A percentile compares a stretch with the other conserved stretches of the same genome.
Conservation (phyloP, 805 yeast genomes). For the Metschnikowia kunwiensis region DNA sequence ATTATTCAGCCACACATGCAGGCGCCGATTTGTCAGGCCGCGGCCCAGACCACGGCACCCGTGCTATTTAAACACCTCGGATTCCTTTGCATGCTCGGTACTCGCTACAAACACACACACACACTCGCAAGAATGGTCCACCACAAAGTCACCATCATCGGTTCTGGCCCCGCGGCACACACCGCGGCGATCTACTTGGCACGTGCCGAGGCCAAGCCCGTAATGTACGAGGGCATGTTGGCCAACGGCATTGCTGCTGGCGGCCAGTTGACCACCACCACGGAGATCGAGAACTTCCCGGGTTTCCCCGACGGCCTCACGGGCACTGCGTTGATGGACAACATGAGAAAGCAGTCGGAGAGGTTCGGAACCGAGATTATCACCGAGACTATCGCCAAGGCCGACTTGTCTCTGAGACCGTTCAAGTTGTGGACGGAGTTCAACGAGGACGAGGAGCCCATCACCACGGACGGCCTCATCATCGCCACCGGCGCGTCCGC, state of each 20-base stretch:
- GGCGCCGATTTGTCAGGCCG: slow-evolving; percentile 14
- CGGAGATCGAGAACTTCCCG: slow-evolving; percentile 98
- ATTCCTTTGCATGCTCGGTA: not conserved
- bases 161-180: slow-evolving; percentile 99
- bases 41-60: slow-evolving; percentile 9
- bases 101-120: not conserved
- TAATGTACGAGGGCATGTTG: slow-evolving; percentile 90
- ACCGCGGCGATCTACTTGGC: slow-evolving; percentile 97
- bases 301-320: slow-evolving; percentile 94
- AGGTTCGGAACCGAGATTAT: slow-evolving; percentile 91
- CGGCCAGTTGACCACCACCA: slow-evolving; percentile 97
- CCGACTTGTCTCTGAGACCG: slow-evolving; percentile 83
- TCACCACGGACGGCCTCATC: slow-evolving; percentile 88
- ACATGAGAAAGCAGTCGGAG: slow-evolving; percentile 84
- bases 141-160: slow-evolving; percentile 81
- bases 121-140: slow-evolving; percentile 60
- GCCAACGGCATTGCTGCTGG: slow-evolving; percentile 99
- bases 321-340: slow-evolving; percentile 88
- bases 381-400: slow-evolving; percentile 92
- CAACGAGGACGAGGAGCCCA: slow-evolving; percentile 87
- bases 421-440: slow-evolving; percentile 97
- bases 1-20: no score
- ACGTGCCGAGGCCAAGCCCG: slow-evolving; percentile 94
- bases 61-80: slow-evolving; percentile 7
- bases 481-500: slow-evolving; percentile 99